Evolutionary conservation across 1,284 basidiomycete species (phyloP), one percentile per base, ranked within the genome.

Genomic region (Singerocomus inundabilis): DNA sequence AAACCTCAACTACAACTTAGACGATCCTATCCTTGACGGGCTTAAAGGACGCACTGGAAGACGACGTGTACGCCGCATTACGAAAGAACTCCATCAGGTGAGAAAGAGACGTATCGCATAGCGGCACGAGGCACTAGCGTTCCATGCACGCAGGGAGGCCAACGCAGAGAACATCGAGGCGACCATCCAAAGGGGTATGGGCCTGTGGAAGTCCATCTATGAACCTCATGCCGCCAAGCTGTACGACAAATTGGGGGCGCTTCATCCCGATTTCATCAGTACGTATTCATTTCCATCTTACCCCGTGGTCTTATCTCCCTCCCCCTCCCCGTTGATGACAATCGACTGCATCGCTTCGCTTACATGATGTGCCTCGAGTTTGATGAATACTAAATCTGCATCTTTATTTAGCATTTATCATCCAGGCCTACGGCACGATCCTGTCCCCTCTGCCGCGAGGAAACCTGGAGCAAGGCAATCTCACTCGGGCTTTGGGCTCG

Each of bases 131-230:
- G 63, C 33, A 24, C 55, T 54, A 49, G 44, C 62, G 25, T 55
- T 48, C 70, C 57, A 44, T 48, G 49, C 55, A 51, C 46, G 53
- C 58, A 91, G 88, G 70, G 73, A 75, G 59, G 79, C 78, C 53
- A 81, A 75, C 32, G 65, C 79, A 54, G 74, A 80, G 56, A 89
- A 84, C 71, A 77, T 91, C 62, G 77, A 84, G 68, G 72, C 79
- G 62, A 83, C 84, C 57, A 66, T 82, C 63, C 70, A 73, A 62
- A 81, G 86, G 60, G 91, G 91, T 44, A 78, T 71, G 62, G 75
- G 71, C 38, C 76, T 96, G 53, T 99, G 95, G 93, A 81, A 89
- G 67, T 84, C 85, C 53, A 95, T 99, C 70, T 99, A 99, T 73
- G 76, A 83, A 61, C 94, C 94, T 57, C 88, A 94, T 73, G 84